Evolutionary conservation across 208 protist genomes (phyloP).

Genomic region (Leishmania amazonensis): DNA sequence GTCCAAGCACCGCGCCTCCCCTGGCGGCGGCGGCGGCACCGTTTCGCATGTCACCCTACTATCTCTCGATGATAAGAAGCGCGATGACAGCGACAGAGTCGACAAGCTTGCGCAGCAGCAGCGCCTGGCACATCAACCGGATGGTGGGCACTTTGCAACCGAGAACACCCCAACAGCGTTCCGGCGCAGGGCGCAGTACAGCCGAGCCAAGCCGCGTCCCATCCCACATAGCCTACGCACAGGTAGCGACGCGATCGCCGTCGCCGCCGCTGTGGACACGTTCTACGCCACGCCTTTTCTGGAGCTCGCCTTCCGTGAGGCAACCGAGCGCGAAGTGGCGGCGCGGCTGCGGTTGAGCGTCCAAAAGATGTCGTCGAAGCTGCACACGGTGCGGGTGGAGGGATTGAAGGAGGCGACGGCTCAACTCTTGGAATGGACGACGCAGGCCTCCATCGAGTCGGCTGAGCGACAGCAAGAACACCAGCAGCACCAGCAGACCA

Average conservation of each 20-base stretch:
- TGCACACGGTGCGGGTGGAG: conserved; percentile 56
- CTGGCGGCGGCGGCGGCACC: background rate
- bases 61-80: conserved; percentile 20
- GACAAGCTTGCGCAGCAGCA: conserved; percentile 9
- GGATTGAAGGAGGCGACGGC: conserved; percentile 62
- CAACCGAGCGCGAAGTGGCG: conserved; percentile 54
- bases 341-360: conserved; percentile 49
- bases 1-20: background rate
- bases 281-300: conserved; percentile 61
- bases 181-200: conserved; percentile 27
- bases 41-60: conserved; percentile 10
- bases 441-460: conserved; percentile 58
- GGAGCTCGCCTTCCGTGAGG: conserved; percentile 50
- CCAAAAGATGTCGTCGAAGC: conserved; percentile 65
- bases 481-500: background rate
- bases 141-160: conserved; percentile 10
- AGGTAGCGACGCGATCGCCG: conserved; percentile 9
- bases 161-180: conserved; percentile 14
- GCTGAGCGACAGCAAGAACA: conserved; percentile 21
- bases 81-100: conserved; percentile 11
- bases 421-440: conserved; percentile 49
- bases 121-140: background rate
- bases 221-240: conserved; percentile 27
- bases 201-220: background rate
- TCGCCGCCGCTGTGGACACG: conserved; percentile 14